A percentile compares a stretch with the other conserved stretches of the same genome.
phyloP scores from a whole-genome alignment of 306 rosid species.

The Hippophae tibetana region DNA sequence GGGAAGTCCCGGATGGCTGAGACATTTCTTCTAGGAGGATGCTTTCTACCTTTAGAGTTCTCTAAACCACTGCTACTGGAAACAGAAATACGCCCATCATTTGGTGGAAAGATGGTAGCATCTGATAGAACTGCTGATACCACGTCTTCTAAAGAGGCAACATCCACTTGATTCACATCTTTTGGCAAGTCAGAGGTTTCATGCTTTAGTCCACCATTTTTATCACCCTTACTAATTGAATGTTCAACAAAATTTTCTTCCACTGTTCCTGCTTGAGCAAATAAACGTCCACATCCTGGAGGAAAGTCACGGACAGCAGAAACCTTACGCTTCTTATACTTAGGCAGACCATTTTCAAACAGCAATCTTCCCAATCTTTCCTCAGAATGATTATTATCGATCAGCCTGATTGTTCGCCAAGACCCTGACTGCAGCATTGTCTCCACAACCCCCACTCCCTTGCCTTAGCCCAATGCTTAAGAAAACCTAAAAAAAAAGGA shows the following conservation, averaged over 20 bases:
- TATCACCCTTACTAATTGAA: slow-evolving; percentile 1
- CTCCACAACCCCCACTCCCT: slow-evolving; percentile 32
- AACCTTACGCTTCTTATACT: slow-evolving; percentile 40
- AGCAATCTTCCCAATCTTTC: slow-evolving; percentile 21
- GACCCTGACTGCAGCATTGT: slow-evolving; percentile 23
- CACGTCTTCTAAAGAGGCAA: slow-evolving; percentile 24
- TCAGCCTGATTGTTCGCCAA: slow-evolving; percentile 22
- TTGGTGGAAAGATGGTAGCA: too few species aligned
- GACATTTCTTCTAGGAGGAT: slow-evolving; percentile 53
- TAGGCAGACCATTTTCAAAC: slow-evolving; percentile 26
- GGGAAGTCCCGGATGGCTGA: slow-evolving; percentile 73
- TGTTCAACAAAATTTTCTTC: background rate
- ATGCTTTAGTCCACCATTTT: slow-evolving; percentile 2
- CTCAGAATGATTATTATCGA: slow-evolving; percentile 29
- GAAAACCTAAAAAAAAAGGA: slow-evolving; percentile 4
- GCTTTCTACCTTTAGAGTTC: slow-evolving; percentile 29
- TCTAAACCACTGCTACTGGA: slow-evolving; percentile 23
- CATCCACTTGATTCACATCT: slow-evolving; percentile 16
- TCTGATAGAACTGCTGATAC: slow-evolving; percentile 4
- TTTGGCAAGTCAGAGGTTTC: slow-evolving; percentile 1
- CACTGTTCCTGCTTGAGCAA: background rate
- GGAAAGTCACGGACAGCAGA: slow-evolving; percentile 78
- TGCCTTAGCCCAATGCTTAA: slow-evolving; percentile 13
- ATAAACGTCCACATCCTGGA: slow-evolving; percentile 49
- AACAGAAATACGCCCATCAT: slow-evolving; percentile 19